Conservation (phyloP, 2,329 filamentous ascomycete genomes). For the Fusarium keratoplasticum region DNA sequence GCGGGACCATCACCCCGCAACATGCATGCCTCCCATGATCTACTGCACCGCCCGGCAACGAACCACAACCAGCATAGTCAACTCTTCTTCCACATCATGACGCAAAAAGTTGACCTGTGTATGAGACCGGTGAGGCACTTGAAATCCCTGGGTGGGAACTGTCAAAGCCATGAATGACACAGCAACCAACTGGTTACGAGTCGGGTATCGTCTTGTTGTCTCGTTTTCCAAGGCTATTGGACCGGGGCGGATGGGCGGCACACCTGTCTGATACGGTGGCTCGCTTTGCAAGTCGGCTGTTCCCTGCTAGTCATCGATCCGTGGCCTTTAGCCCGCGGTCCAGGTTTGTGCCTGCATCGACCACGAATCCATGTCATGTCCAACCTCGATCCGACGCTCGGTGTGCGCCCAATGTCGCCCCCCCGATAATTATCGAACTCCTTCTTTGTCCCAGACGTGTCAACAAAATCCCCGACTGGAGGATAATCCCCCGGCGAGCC, state of each 20-base stretch:
- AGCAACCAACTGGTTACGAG: background rate
- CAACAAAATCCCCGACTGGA: constrained; percentile 2
- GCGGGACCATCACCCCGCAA: background rate
- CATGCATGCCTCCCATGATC: background rate
- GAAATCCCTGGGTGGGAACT: background rate
- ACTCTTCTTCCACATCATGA: background rate
- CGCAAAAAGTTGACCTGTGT: background rate
- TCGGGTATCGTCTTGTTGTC: background rate
- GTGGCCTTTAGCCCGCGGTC: background rate
- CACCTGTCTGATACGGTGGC: background rate
- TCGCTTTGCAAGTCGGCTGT: background rate
- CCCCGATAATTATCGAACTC: background rate
- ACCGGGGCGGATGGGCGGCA: background rate
- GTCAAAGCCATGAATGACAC: background rate
- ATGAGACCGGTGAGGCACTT: background rate
- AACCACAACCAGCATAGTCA: background rate
- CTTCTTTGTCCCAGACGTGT: background rate
- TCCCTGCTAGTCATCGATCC: background rate
- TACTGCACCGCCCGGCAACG: background rate
- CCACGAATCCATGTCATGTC: constrained; percentile 1
- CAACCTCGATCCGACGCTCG: background rate
- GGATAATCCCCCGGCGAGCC: background rate
- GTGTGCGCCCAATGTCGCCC: background rate
- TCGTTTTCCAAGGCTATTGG: background rate
- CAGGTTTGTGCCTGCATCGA: constrained; percentile 8